These are phyloP conservation scores for Mycena amicta DNA, from an alignment of 768 basidiomycete species.

Conservation along the genomic window DNA sequence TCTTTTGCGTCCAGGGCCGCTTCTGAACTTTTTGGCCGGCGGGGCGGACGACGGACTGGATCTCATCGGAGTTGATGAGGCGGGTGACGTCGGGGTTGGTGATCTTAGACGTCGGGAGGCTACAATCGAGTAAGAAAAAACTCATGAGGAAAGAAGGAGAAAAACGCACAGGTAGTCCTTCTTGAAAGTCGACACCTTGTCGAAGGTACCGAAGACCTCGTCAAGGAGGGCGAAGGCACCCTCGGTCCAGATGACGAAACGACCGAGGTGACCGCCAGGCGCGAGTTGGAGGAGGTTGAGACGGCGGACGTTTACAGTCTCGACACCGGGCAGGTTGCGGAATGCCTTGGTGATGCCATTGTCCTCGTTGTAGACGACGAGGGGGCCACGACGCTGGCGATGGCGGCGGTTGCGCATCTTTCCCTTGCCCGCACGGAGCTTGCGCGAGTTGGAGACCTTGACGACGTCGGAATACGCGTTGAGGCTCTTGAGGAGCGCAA, in stretches of 20 bases:
- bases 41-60: slow-evolving; percentile 94
- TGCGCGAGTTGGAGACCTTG: slow-evolving; percentile 97
- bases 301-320: slow-evolving; percentile 90
- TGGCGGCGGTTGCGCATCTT: slow-evolving; percentile 97
- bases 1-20: slow-evolving; percentile 98
- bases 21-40: slow-evolving; percentile 84
- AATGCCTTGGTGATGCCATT: slow-evolving; percentile 97
- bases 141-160: no score
- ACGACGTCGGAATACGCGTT: slow-evolving; percentile 90
- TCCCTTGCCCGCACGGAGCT: slow-evolving; percentile 95
- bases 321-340: slow-evolving; percentile 98
- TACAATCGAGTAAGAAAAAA: no score
- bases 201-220: slow-evolving; percentile 93
- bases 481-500: slow-evolving; percentile 87
- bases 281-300: slow-evolving; percentile 99
- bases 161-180: slow-evolving; percentile 79
- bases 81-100: slow-evolving; percentile 95
- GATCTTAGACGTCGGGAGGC: slow-evolving; percentile 95
- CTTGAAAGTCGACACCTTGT: slow-evolving; percentile 84
- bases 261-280: slow-evolving; percentile 98
- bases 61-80: slow-evolving; percentile 97
- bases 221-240: slow-evolving; percentile 91
- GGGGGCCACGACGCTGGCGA: slow-evolving; percentile 95
- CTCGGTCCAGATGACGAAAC: slow-evolving; percentile 99
- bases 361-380: slow-evolving; percentile 96